Percentiles rank a stretch among this genome's conserved stretches.
These are phyloP conservation scores for Macrocybe sp. DNA, from an alignment of 1,284 basidiomycete species.

Conservation along the genomic window DNA sequence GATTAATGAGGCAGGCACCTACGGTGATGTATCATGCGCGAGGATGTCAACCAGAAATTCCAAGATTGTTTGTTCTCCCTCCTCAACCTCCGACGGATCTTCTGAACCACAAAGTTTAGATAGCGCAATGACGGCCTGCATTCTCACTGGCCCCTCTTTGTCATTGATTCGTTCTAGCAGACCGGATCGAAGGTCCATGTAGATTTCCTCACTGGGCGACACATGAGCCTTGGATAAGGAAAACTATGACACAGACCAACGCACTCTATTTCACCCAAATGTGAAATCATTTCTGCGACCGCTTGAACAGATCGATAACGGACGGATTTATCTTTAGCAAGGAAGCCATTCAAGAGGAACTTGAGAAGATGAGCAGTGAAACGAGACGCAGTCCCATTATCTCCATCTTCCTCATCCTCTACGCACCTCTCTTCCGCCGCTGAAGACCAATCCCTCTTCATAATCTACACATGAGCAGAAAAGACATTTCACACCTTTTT, in stretches of 20 bases:
- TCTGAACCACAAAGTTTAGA: slow-evolving; percentile 77
- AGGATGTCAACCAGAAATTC: slow-evolving; percentile 72
- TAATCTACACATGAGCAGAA: slow-evolving; percentile 1
- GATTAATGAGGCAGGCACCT: slow-evolving; percentile 26
- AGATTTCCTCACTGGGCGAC: slow-evolving; percentile 73
- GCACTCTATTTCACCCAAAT: slow-evolving; percentile 83
- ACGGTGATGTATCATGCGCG: slow-evolving; percentile 75
- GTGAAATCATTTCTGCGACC: slow-evolving; percentile 72
- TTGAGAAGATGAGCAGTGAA: slow-evolving; percentile 73
- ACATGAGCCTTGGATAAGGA: slow-evolving; percentile 5
- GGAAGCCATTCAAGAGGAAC: slow-evolving; percentile 78
- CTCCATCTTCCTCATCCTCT: slow-evolving; percentile 31
- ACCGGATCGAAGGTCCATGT: slow-evolving; percentile 55
- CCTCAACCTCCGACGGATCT: slow-evolving; percentile 55
- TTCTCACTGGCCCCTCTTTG: slow-evolving; percentile 77
- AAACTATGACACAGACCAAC: slow-evolving; percentile 23
- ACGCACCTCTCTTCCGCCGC: slow-evolving; percentile 23
- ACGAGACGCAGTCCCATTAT: slow-evolving; percentile 68
- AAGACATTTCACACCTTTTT: slow-evolving; percentile 55
- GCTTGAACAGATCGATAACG: slow-evolving; percentile 78
- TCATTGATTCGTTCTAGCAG: slow-evolving; percentile 80
- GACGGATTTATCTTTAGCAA: slow-evolving; percentile 87
- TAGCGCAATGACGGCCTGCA: slow-evolving; percentile 81
- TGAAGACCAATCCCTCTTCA: slow-evolving; percentile 5
- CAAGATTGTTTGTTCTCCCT: slow-evolving; percentile 53